Evolutionary conservation across 306 rosid genomes (phyloP), one percentile per base, ranked within the genome.

Genomic region (Potentilla sterilis): DNA sequence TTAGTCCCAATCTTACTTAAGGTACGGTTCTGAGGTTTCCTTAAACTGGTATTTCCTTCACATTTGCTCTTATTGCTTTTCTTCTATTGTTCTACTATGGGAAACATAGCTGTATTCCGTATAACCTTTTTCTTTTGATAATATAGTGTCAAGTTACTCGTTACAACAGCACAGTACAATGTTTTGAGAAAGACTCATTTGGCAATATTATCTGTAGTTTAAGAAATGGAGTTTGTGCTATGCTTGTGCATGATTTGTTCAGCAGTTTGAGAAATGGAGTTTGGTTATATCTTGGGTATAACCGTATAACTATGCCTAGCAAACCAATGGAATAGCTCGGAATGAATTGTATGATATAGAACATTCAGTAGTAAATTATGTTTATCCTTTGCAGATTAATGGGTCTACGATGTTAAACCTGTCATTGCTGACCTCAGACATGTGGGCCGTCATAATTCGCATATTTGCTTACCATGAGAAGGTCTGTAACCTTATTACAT

Each of bases 401-500:
- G 98, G 98, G 51, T 86, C 98, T 42, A 90, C 98, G 65, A 95
- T 95, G 98, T 88, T 95, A 54, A 95, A 95, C 81, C 88, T 95
- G 80, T 95, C 98, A 64, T 84, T 95, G 80, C 84, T 95, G 66
- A 95, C 98, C 73, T 95, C 98, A 13, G 98, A 95, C 87, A 95
- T 95, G 98, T 95, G 98, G 97, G 84, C 98, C 1, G 93, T 90
- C 68, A 65, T 95, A 72, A 95, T 95, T 82, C 98, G 98, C 72
- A 81, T 95, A 54, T 89, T 84, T 35, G 97, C 97, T n/a, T 90
- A 90, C 85, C 84, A 86, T 19, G 97, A 95, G 81, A 92, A 92
- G 96, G 98, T 95, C 69, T 61, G 84, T 48, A 54, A 48, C 8
- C 69, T 73, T 55, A 77, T 42, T 78, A 13, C 59, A 47, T 48